Base-by-base conservation (phyloP, 1,284 basidiomycete genomes). In the Cronartium quercuum region DNA sequence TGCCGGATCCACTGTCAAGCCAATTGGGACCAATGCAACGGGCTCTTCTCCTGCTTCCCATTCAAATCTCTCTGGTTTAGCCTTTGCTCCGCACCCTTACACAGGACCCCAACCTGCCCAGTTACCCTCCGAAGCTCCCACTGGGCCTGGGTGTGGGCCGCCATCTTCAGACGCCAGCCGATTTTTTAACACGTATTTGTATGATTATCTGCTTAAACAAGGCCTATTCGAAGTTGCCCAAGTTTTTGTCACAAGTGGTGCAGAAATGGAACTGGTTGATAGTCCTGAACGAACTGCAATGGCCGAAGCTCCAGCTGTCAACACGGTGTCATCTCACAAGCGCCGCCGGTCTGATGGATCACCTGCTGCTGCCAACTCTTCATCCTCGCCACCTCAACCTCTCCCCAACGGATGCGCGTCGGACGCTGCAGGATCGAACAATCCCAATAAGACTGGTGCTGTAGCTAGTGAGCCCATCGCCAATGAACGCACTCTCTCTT, bases 121-220 rank as follows among this genome's bases (percentile, higher is more conserved):
- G 7, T 24, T 29, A 6, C 29, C 47, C 5, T n/a, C 29, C 21
- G 51, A 29, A 55, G 51, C 3, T 29, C 18, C 51, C 51, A 21
- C 51, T 12, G 51, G 18, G 51, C 18, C 51, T n/a, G 51, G 51
- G 21, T 55, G 51, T 21, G 51, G 51, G 12, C 29, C 51, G 6
- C 29, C 51, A 29, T 55, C 60, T 42, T 42, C 63, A 6, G 63
- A 65, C 24, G 37, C 63, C 21, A 24, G 29, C 21, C 35, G 71
- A 6, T 74, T 74, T 57, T 74, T 74, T 15, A 74, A 74, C 51
- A 74, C 71, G 13, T 74, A 74, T 40, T 15, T 74, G 0, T 74
- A 74, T 35, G 71, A 74, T 42, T 74, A 74, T 47, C 41, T 74
- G 1, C 64, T 74, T 55, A 74, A 74, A n/a, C 71, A 74, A 66